These are phyloP conservation scores for Daldinia vernicosa DNA, from an alignment of 495 filamentous ascomycete genomes.

Conservation along the genomic window DNA sequence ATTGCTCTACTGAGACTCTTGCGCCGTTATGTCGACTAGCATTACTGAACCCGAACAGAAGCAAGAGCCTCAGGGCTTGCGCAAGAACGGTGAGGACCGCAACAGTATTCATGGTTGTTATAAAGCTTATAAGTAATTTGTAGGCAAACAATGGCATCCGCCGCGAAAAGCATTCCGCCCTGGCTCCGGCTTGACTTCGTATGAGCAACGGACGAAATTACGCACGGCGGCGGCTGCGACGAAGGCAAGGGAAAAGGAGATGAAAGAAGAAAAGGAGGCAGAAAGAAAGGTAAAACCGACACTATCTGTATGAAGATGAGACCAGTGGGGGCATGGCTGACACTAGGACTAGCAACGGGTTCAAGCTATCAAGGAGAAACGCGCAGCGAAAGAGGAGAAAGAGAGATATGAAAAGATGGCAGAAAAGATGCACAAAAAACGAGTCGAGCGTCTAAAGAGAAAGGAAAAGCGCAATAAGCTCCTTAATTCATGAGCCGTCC, in stretches of 20 bases:
- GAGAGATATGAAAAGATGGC: slow-evolving; percentile 93
- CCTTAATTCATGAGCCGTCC: slow-evolving; percentile 76
- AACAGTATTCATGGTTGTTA: not conserved
- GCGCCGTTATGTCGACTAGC: slow-evolving; percentile 30
- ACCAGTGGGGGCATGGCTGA: not conserved
- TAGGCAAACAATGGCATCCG: slow-evolving; percentile 95
- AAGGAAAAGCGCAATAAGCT: slow-evolving; percentile 98
- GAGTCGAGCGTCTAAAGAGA: slow-evolving; percentile 90
- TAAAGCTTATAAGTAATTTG: slow-evolving; percentile 13
- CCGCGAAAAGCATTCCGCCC: slow-evolving; percentile 88
- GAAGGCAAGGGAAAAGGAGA: slow-evolving; percentile 90
- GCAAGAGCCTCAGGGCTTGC: slow-evolving; percentile 61
- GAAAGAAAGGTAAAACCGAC: slow-evolving; percentile 73
- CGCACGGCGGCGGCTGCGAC: slow-evolving; percentile 72
- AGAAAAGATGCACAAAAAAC: slow-evolving; percentile 95
- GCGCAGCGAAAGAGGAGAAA: slow-evolving; percentile 89
- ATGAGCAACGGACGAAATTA: slow-evolving; percentile 73
- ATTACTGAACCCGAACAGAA: slow-evolving; percentile 22
- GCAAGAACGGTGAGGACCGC: slow-evolving; percentile 67
- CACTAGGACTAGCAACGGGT: slow-evolving; percentile 68
- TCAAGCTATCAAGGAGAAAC: slow-evolving; percentile 80
- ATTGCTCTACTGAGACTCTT: not conserved
- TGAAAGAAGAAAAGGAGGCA: slow-evolving; percentile 94
- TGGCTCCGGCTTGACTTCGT: slow-evolving; percentile 75
- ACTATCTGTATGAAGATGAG: not conserved